These are phyloP conservation scores for Calonectria leucothoes DNA, from an alignment of 2,329 filamentous ascomycete species.

Conservation along the genomic window DNA sequence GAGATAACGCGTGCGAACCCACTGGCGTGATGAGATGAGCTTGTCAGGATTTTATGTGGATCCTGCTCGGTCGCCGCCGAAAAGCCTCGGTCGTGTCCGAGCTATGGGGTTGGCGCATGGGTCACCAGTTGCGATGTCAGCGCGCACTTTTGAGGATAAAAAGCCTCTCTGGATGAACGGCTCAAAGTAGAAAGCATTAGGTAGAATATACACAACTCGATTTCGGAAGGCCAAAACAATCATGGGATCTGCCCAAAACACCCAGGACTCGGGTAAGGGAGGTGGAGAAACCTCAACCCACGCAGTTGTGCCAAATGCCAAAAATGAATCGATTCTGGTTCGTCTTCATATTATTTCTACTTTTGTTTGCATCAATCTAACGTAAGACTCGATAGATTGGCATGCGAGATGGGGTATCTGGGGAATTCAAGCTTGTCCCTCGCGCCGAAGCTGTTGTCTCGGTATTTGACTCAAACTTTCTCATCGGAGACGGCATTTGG, in stretches of 20 bases:
- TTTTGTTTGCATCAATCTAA: neutral
- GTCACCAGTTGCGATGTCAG: neutral
- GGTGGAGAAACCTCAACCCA: slow-evolving; percentile 24
- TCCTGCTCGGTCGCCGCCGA: neutral
- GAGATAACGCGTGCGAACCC: neutral
- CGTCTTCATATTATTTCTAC: neutral
- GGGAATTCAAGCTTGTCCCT: slow-evolving; percentile 36
- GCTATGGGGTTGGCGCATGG: neutral
- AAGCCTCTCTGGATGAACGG: neutral
- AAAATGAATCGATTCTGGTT: slow-evolving; percentile 38
- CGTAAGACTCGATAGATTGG: slow-evolving; percentile 29
- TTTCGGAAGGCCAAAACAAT: neutral
- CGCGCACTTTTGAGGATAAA: neutral
- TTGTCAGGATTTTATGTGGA: neutral
- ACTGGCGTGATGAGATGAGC: no score
- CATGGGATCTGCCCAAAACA: neutral
- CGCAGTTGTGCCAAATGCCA: slow-evolving; percentile 36
- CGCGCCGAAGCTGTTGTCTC: slow-evolving; percentile 38
- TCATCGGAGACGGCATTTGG: slow-evolving; percentile 44
- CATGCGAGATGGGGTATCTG: slow-evolving; percentile 41
- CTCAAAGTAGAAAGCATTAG: no score
- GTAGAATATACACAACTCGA: neutral
- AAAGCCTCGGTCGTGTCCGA: neutral
- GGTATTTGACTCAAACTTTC: slow-evolving; percentile 44
- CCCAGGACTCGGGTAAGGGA: neutral